Evolutionary conservation across 805 yeast species (phyloP).

Genomic region (Metschnikowia vanudenii): DNA sequence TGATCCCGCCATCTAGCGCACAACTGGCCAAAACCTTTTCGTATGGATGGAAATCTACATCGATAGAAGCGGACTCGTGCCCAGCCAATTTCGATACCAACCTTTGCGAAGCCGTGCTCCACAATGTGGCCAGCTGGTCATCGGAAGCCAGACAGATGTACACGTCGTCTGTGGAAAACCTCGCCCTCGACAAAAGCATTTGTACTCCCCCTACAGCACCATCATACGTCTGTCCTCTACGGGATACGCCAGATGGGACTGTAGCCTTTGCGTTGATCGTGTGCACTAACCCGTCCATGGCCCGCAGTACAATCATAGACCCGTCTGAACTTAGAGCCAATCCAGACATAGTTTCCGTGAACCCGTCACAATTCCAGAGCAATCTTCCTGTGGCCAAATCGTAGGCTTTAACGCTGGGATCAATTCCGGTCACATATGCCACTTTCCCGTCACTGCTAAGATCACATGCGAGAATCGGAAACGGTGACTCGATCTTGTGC

Average conservation of each 20-base stretch:
- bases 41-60: constrained; percentile 53
- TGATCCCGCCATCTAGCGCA: constrained; percentile 56
- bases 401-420: constrained; percentile 58
- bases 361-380: constrained; percentile 45
- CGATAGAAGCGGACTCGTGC: constrained; percentile 61
- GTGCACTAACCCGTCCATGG: constrained; percentile 56
- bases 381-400: constrained; percentile 50
- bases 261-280: constrained; percentile 53
- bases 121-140: constrained; percentile 54
- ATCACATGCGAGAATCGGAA: constrained; percentile 54
- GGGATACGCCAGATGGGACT: constrained; percentile 37
- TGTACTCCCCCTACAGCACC: constrained; percentile 60
- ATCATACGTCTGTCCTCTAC: constrained; percentile 50
- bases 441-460: constrained; percentile 38
- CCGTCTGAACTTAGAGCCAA: constrained; percentile 48
- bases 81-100: constrained; percentile 52
- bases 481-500: constrained; percentile 42
- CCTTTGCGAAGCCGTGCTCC: constrained; percentile 57
- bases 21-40: constrained; percentile 44
- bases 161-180: constrained; percentile 43
- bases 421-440: constrained; percentile 64
- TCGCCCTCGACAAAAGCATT: constrained; percentile 48
- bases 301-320: constrained; percentile 47
- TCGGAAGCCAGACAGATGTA: constrained; percentile 58
- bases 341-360: constrained; percentile 56